Evolutionary conservation across 208 protist species (phyloP), one percentile per base, ranked within the genome.

Genomic region (Acanthamoeba royreba): DNA sequence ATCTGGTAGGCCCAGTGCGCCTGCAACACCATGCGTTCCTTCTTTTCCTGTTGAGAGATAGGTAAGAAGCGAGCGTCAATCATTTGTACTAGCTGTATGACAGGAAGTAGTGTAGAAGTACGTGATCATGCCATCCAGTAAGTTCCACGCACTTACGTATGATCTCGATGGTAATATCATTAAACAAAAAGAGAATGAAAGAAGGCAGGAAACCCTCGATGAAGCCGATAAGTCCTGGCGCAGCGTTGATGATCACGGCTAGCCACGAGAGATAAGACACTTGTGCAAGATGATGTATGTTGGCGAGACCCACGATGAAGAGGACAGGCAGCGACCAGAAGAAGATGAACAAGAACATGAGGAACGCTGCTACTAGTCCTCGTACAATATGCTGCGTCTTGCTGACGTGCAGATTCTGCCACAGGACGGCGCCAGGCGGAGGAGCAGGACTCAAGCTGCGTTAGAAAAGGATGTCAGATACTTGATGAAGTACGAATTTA

Each of bases 251-350:
- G 22, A 55, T 13, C 13, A 31, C 13, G 31, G 55, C 38, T 19
- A 90, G 83, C 83, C 83, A 90, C 19, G 19, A 35, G 35, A 90
- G 45, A n/a, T 46, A 22, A n/a, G 55, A 33, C 17, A 90, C 46
- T 49, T 55, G 31, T 8, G 49, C 35, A 3, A 90, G 35, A 28
- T 35, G 55, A 35, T 55, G 31, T 7, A 90, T 69, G 83, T 90
- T 90, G 46, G 83, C 83, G n/a, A 90, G 25, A 47, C 83, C 52
- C 31, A 69, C 83, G 42, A 90, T 42, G 53, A 90, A 90, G 38
- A 90, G 53, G 22, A 90, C 45, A 13, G 83, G 83, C 31, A 90
- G n/a, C 33, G 83, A 69, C 83, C 83, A 90, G 49, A 90, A 90
- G 35, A 90, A 69, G 33, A 90, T 90, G 83, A 90, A 69, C 13